Percentiles rank a stretch among this genome's conserved stretches.
phyloP scores from a whole-genome alignment of 805 yeast species.

The Metschnikowia anglica region DNA sequence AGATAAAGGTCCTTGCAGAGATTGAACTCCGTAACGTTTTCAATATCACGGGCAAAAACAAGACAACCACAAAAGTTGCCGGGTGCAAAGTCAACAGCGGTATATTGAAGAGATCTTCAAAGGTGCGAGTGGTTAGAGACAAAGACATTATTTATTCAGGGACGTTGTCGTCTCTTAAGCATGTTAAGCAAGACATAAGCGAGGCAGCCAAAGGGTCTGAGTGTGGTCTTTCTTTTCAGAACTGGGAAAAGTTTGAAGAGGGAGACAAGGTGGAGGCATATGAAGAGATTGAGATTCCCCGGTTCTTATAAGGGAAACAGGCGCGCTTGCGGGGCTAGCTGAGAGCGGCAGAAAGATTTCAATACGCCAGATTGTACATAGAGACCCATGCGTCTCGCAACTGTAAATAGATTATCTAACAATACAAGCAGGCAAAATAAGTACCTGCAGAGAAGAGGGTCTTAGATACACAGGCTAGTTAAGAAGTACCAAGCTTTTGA shows the following conservation, averaged over 20 bases:
- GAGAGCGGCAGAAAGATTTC: not conserved
- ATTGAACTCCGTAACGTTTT: slow-evolving; percentile 72
- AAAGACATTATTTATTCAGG: slow-evolving; percentile 54
- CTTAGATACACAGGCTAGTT: not conserved
- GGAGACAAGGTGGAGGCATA: slow-evolving; percentile 77
- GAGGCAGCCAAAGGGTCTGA: slow-evolving; percentile 85
- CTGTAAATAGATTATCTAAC: slow-evolving; percentile 4
- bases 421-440: not conserved
- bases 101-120: slow-evolving; percentile 54
- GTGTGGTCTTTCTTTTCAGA: slow-evolving; percentile 77
- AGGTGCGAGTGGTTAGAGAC: slow-evolving; percentile 56
- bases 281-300: slow-evolving; percentile 55
- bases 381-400: not conserved
- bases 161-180: slow-evolving; percentile 68
- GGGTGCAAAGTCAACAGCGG: slow-evolving; percentile 85
- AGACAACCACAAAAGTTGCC: slow-evolving; percentile 63
- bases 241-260: slow-evolving; percentile 64
- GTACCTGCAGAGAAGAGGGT: not conserved
- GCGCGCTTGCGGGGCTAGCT: not conserved
- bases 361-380: not conserved
- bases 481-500: too few relatives aligned
- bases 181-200: slow-evolving; percentile 72
- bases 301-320: slow-evolving; percentile 29
- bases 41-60: slow-evolving; percentile 57
- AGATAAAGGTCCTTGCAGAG: slow-evolving; percentile 63